Evolutionary conservation across 768 basidiomycete species (phyloP), one percentile per base, ranked within the genome.

Genomic region (Collybia mongolica): DNA sequence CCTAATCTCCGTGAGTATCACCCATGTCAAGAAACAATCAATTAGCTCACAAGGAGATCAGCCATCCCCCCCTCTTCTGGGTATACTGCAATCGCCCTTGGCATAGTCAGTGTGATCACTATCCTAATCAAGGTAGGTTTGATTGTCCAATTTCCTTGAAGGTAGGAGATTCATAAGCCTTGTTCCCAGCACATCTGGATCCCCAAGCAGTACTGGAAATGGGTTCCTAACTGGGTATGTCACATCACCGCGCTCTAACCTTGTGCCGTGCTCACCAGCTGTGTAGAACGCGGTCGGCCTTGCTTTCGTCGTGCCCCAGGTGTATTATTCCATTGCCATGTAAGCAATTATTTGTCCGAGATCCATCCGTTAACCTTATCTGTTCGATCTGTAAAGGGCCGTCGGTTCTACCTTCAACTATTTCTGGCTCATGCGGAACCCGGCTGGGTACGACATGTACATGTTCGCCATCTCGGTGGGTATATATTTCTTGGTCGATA

Each of bases 31-130:
- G 11, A 5, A 26, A 14, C 11, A n/a, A 7, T 7, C 8, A 18
- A 17, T 18, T 5, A 11, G 20, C 37, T 50, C 41, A 24, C 51
- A 12, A 40, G 48, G 15, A 24, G 20, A 48, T 9, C 49, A 76
- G 74, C 80, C 20, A 73, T 84, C 48, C 81, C 82, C 20, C 51
- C 70, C 2, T 76, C 76, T 1, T 82, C 81, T 9, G 82, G 82
- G 8, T 79, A 77, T 56, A 77, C 80, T 4, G 80, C 83, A 35
- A 81, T 85, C 54, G 81, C 55, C 39, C 70, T 83, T 3, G 72
- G 72, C 6, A 64, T 83, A 46, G 57, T 70, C 49, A 73, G 76
- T 23, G 68, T 74, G 26, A 9, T 76, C 32, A 71, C 71, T 5
- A 71, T 83, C 26, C 44, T 79, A n/a, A 62, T 71, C 23, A 80